A percentile compares a stretch with the other conserved stretches of the same genome.
These are phyloP conservation scores for Chlamydomonas sp. DNA, from an alignment of 139 green algal species.

Conservation along the genomic window DNA sequence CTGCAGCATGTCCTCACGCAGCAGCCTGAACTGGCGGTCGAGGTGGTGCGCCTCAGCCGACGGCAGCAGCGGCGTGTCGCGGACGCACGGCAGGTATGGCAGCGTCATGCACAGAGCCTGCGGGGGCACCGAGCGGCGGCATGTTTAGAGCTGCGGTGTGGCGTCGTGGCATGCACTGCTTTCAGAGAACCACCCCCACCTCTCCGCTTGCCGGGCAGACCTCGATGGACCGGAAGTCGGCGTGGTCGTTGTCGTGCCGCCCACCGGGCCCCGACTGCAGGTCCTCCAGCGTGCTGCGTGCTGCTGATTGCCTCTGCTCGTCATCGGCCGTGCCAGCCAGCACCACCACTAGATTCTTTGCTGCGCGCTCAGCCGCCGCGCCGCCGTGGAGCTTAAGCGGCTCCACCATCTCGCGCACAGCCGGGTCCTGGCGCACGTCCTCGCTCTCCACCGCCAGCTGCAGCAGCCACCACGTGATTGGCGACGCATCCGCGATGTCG, in stretches of 20 bases:
- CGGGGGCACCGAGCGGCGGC: background rate
- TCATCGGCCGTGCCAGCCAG: constrained; percentile 14
- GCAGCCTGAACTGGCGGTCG: constrained; percentile 44
- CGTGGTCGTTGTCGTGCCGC: constrained; percentile 38
- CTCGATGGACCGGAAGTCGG: constrained; percentile 43
- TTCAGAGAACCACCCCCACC: no score
- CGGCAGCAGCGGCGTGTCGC: background rate
- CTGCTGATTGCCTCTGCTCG: no score
- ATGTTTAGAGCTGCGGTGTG: no score
- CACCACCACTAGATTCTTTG: constrained; percentile 22
- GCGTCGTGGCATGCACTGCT: no score
- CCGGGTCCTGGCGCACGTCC: constrained; percentile 13
- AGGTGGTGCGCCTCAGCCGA: constrained; percentile 31
- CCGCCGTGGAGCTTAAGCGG: background rate
- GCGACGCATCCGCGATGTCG: constrained; percentile 3
- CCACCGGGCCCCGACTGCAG: constrained; percentile 23
- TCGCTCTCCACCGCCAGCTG: constrained; percentile 17
- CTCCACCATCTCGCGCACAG: constrained; percentile 5
- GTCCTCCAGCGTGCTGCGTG: constrained; percentile 31
- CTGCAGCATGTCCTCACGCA: constrained; percentile 38
- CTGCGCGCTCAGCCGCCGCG: constrained; percentile 15
- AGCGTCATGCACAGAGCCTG: constrained; percentile 21
- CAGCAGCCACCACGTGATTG: constrained; percentile 26
- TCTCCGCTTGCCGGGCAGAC: no score
- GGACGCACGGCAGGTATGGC: constrained; percentile 19